These are phyloP conservation scores for Petunia axillaris DNA, from an alignment of 257 asterid species.

Conservation along the genomic window DNA sequence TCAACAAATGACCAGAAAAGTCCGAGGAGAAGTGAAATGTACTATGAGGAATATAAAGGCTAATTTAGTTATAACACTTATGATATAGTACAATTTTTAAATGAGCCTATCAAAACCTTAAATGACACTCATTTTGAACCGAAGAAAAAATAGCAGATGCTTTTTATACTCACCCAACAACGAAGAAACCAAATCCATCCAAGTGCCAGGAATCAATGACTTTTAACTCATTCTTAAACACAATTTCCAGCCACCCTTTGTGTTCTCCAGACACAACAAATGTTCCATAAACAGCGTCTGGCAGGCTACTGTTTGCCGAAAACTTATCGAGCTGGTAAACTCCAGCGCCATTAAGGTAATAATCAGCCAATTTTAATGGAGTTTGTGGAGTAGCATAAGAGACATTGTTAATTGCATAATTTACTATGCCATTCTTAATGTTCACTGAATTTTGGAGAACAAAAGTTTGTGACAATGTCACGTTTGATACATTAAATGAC, in stretches of 20 bases:
- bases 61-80: too few relatives aligned
- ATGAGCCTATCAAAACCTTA: too few relatives aligned
- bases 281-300: constrained; percentile 38
- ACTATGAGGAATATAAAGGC: too few relatives aligned
- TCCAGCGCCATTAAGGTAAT: constrained; percentile 55
- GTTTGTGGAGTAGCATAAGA: constrained; percentile 52
- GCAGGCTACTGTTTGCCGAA: constrained; percentile 42
- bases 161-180: constrained; percentile 55
- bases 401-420: constrained; percentile 56
- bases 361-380: constrained; percentile 63
- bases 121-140: too few relatives aligned
- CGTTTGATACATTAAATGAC: constrained; percentile 65
- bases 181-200: constrained; percentile 68
- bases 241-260: constrained; percentile 74
- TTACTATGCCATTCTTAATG: constrained; percentile 18
- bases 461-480: constrained; percentile 65
- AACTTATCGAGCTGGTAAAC: constrained; percentile 56
- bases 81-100: too few relatives aligned
- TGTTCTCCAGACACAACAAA: constrained; percentile 58
- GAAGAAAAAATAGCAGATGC: too few relatives aligned
- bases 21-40: too few relatives aligned
- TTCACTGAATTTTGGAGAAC: constrained; percentile 46
- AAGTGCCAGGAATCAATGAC: constrained; percentile 67
- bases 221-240: constrained; percentile 44
- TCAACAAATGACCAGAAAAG: too few relatives aligned